Evolutionary conservation across 2,329 filamentous ascomycete genomes (phyloP), one percentile per base, ranked within the genome.

Genomic region (Cladophialophora yegresii): DNA sequence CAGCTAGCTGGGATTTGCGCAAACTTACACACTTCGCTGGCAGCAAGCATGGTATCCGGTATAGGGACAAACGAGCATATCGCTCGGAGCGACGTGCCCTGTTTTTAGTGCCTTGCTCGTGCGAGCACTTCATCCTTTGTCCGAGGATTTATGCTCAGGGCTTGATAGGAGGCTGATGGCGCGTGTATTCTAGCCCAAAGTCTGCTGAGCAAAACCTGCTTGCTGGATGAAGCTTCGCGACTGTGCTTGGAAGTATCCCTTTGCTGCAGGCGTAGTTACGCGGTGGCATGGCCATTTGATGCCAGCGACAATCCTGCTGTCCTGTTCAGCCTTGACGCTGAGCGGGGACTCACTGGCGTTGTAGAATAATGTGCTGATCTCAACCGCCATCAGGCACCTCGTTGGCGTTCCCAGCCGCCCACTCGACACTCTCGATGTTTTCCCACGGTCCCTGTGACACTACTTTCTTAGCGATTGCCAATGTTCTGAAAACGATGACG

Each of bases 401-500:
- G 9, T 50, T 50, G 47, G 47, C 13, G 63, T 79, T 81, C 22
- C 79, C 80, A 33, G 77, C 78, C 3, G 82, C 83, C 85, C 85
- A 87, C 50, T 74, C 76, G 0, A 87, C 81, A 12, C 79, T 82
- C 36, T 85, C 82, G 26, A 87, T 79, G 8, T 77, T 64, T 6
- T 77, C 75, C 77, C 81, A 84, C 40, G 81, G 79, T 1, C 70
- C 71, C 32, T 77, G 64, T 30, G 56, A 49, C 12, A 68, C 64
- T 1, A 69, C 66, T 43, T 63, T 62, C 79, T 69, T 67, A n/a
- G 70, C 70, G 8, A 65, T 65, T 45, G 58, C 83, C 40, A 87
- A 80, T 3, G 84, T 85, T 3, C 77, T 75, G 73, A 83, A 88
- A 13, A 87, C 79, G 13, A 88, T 75, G 53, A 86, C 80, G 0